Evolutionary conservation across 805 yeast genomes (phyloP).

Genomic region (Saturnispora saitoi): DNA sequence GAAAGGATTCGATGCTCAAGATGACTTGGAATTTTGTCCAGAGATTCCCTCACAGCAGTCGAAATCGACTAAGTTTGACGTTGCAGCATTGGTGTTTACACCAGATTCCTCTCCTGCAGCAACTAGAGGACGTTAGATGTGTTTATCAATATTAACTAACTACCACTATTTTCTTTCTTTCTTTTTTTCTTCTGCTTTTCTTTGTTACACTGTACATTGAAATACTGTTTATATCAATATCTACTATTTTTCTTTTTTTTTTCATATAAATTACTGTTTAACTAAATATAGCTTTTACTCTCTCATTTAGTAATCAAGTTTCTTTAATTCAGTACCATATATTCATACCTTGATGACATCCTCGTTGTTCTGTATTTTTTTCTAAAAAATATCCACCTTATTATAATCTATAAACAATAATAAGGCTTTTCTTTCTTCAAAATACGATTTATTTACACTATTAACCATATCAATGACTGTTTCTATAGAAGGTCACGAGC

Average conservation of each 20-base stretch:
- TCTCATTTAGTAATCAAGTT: not conserved
- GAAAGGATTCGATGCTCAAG: constrained; percentile 4
- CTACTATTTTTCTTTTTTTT: too few species aligned
- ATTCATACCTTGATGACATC: too few species aligned
- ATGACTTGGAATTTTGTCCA: constrained; percentile 8
- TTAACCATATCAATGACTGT: not conserved
- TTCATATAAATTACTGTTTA: not conserved
- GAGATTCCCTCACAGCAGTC: not conserved
- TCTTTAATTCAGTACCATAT: too few species aligned
- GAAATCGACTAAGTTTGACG: constrained; percentile 3
- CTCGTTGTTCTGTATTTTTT: too few species aligned
- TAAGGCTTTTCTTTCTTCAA: too few species aligned
- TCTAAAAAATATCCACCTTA: too few species aligned
- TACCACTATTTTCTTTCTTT: too few species aligned
- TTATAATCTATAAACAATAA: not conserved
- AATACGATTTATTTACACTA: too few species aligned
- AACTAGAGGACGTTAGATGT: not conserved
- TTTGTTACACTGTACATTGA: too few species aligned
- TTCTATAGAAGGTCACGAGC: constrained; percentile 17
- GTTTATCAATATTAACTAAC: too few species aligned
- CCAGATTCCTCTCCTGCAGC: constrained; percentile 8
- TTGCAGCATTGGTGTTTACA: constrained; percentile 5
- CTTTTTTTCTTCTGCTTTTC: too few species aligned
- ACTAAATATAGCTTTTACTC: not conserved
- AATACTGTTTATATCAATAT: too few species aligned